A percentile compares a stretch with the other conserved stretches of the same genome.
phyloP scores from a whole-genome alignment of 2,329 filamentous ascomycete species.

The Hirsutella thompsonii region DNA sequence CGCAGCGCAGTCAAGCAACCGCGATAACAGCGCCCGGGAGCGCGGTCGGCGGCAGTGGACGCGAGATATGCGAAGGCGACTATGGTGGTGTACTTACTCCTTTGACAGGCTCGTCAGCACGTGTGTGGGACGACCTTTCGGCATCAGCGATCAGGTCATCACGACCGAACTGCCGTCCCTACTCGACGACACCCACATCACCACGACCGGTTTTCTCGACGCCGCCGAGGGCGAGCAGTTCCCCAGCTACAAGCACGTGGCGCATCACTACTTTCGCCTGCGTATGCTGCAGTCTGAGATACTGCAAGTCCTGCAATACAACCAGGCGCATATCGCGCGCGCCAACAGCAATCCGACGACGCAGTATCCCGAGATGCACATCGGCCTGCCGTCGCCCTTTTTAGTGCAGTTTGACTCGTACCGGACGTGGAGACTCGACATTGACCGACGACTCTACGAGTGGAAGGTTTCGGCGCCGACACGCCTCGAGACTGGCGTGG shows the following conservation, averaged over 20 bases:
- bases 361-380: constrained; percentile 62
- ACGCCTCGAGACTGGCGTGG: constrained; percentile 68
- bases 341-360: constrained; percentile 50
- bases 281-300: constrained; percentile 89
- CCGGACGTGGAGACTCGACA: constrained; percentile 75
- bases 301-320: constrained; percentile 82
- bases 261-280: constrained; percentile 84
- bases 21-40: constrained; percentile 25
- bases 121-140: constrained; percentile 85
- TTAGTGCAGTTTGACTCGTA: constrained; percentile 75
- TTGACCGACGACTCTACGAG: constrained; percentile 68
- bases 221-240: constrained; percentile 42
- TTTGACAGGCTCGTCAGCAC: constrained; percentile 90
- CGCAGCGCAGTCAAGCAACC: constrained; percentile 6
- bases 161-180: constrained; percentile 89
- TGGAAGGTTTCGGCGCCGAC: constrained; percentile 80
- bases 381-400: constrained; percentile 71
- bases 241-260: constrained; percentile 80
- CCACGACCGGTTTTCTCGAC: constrained; percentile 57
- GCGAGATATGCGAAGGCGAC: constrained; percentile 68
- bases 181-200: constrained; percentile 81
- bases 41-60: constrained; percentile 68
- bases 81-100: constrained; percentile 97
- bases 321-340: constrained; percentile 72
- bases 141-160: constrained; percentile 90